These are phyloP conservation scores for Malassezia brasiliensis DNA, from an alignment of 1,284 basidiomycete genomes.

Conservation along the genomic window DNA sequence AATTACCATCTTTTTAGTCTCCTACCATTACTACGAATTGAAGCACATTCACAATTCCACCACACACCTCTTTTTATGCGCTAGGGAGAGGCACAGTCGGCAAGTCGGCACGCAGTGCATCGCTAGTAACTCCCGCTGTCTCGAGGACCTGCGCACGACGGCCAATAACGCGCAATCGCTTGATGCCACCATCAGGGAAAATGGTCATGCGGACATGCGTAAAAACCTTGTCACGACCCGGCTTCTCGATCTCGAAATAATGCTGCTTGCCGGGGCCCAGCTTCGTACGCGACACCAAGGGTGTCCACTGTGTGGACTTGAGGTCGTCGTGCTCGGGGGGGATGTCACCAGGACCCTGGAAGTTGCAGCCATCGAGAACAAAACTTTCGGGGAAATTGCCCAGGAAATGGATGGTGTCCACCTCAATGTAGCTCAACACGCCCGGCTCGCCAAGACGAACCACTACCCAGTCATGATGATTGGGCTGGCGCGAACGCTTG, in stretches of 20 bases:
- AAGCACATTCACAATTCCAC: no score
- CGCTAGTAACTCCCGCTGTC: constrained; percentile 14
- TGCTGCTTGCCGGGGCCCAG: constrained; percentile 84
- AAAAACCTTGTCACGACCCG: constrained; percentile 52
- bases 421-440: constrained; percentile 65
- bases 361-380: constrained; percentile 63
- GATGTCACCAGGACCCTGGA: constrained; percentile 31
- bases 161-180: constrained; percentile 75
- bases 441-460: constrained; percentile 64
- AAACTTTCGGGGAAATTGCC: constrained; percentile 82
- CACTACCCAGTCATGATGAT: constrained; percentile 81
- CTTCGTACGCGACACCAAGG: constrained; percentile 65
- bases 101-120: constrained; percentile 19
- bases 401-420: constrained; percentile 91
- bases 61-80: no score
- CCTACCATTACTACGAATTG: no score
- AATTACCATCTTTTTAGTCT: no score
- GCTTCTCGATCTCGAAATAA: constrained; percentile 63
- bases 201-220: constrained; percentile 83
- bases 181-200: constrained; percentile 89
- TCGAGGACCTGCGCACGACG: constrained; percentile 51
- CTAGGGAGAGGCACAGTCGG: constrained; percentile 23
- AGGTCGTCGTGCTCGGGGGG: constrained; percentile 14
- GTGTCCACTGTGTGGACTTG: constrained; percentile 56
- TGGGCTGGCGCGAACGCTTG: constrained; percentile 67